Base-by-base conservation (phyloP, 2,329 filamentous ascomycete species). In the Aspergillus sp. region DNA sequence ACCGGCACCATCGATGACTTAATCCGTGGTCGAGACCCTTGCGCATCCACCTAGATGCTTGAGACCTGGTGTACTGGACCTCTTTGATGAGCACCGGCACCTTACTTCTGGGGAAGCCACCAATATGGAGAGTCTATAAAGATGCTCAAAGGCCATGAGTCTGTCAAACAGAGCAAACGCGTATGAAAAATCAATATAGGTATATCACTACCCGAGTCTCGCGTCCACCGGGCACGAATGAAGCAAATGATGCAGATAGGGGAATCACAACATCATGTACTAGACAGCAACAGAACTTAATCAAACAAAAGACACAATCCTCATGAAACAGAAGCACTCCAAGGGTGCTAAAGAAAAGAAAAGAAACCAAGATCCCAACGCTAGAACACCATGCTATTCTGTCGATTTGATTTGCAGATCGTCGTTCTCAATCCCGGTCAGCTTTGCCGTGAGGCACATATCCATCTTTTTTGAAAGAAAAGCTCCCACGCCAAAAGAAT, bases 221-320 rank as follows among this genome's bases (percentile, higher is more conserved):
- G 36, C 10, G 30, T 47, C 45, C 45, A 30, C 45, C 30, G 36
- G 47, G 41, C 32, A 50, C 47, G 44, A 53, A 41, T 49, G 26
- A 14, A 35, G 22, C 47, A 55, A 55, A 59, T 53, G 59, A 58
- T 22, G 57, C 61, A 62, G 51, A 60, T 48, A 58, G 63, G 65
- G 64, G 63, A 67, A 66, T 67, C 63, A 54, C 62, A 65, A 60
- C 52, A 57, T 35, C 41, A 50, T 58, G 57, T 49, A 57, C 49
- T 53, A 56, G 44, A 60, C 54, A 49, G 45, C 53, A 58, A 57
- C 45, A 49, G 49, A 53, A 59, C 45, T 56, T 52, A 53, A 56
- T 47, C 40, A 45, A 50, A 44, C 41, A 42, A 52, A 51, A 51
- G 50, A 43, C 56, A 41, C 55, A 33, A 35, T 51, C 50, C 47